A percentile compares a stretch with the other conserved stretches of the same genome.
phyloP scores from a whole-genome alignment of 768 basidiomycete species.

The Lactarius sanguifluus region DNA sequence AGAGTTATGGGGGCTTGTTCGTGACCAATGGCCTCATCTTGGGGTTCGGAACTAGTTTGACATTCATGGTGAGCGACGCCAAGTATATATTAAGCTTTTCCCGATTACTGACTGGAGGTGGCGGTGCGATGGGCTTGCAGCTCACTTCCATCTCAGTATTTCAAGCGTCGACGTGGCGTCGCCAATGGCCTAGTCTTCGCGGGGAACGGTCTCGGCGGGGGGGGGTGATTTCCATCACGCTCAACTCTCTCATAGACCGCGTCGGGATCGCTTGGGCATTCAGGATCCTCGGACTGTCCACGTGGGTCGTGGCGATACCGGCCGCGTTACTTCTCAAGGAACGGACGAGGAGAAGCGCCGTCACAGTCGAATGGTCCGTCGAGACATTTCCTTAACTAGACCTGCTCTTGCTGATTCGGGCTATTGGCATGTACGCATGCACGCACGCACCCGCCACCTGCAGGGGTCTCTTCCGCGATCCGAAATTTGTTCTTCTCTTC shows the following conservation, averaged over 20 bases:
- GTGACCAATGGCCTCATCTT: conserved; percentile 36
- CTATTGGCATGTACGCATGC: not conserved
- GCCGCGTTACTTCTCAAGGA: conserved; percentile 36
- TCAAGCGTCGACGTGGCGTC: conserved; percentile 36
- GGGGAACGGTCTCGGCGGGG: conserved; percentile 37
- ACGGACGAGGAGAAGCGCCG: conserved; percentile 28
- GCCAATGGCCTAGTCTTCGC: conserved; percentile 40
- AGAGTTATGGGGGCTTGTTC: conserved; percentile 33
- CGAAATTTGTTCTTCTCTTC: conserved; percentile 34
- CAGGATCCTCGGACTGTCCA: conserved; percentile 35
- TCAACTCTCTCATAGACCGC: conserved; percentile 34
- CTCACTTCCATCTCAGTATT: conserved; percentile 40
- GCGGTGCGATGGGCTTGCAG: conserved; percentile 33
- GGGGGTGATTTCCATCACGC: conserved; percentile 35
- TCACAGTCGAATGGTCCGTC: conserved; percentile 32
- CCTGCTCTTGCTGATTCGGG: not conserved
- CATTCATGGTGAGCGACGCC: conserved; percentile 30
- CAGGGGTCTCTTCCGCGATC: conserved; percentile 37
- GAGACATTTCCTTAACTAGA: not conserved
- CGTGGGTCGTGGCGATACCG: conserved; percentile 33
- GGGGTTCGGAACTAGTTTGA: conserved; percentile 35
- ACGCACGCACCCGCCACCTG: too few species aligned
- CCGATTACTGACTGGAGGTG: not conserved
- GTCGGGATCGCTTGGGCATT: conserved; percentile 38
- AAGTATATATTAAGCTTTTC: not conserved